Conservation (phyloP, 805 yeast genomes). For the Torulaspora delbrueckii region DNA sequence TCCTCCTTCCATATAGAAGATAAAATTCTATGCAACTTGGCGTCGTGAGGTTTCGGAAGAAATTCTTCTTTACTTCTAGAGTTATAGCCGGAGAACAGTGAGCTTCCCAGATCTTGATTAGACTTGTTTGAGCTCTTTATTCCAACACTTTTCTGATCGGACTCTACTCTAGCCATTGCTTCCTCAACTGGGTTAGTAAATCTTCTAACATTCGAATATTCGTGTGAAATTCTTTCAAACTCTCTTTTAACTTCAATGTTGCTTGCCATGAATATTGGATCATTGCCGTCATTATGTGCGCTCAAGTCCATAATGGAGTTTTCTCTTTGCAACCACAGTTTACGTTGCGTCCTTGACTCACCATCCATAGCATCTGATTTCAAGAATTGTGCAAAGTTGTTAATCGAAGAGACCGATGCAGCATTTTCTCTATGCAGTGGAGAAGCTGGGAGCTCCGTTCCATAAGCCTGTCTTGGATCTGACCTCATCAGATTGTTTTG, state of each 20-base stretch:
- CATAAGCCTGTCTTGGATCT: slow-evolving; percentile 10
- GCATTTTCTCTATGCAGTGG: slow-evolving; percentile 7
- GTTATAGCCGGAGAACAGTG: slow-evolving; percentile 8
- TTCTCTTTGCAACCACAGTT: slow-evolving; percentile 78
- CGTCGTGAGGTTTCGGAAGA: slow-evolving; percentile 17
- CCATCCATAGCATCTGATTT: slow-evolving; percentile 36
- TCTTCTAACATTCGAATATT: slow-evolving; percentile 63
- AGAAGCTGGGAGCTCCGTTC: slow-evolving; percentile 1
- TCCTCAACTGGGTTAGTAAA: slow-evolving; percentile 66
- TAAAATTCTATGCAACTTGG: slow-evolving; percentile 26
- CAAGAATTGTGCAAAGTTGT: slow-evolving; percentile 42
- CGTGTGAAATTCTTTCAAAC: slow-evolving; percentile 71
- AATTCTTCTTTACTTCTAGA: slow-evolving; percentile 14
- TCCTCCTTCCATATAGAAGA: slow-evolving; percentile 33
- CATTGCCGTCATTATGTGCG: slow-evolving; percentile 26
- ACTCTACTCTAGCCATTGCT: slow-evolving; percentile 49
- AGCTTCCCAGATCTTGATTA: slow-evolving; percentile 6
- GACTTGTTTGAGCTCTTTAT: slow-evolving; percentile 8
- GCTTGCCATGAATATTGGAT: slow-evolving; percentile 39
- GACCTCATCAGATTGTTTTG: slow-evolving; percentile 13
- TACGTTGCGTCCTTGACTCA: slow-evolving; percentile 76
- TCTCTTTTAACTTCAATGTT: slow-evolving; percentile 63
- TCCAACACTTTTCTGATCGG: slow-evolving; percentile 12
- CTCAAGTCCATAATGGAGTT: slow-evolving; percentile 58
- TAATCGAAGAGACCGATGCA: slow-evolving; percentile 15